Evolutionary conservation across 345 rosid species (phyloP).

Genomic region (Dimocarpus longan): DNA sequence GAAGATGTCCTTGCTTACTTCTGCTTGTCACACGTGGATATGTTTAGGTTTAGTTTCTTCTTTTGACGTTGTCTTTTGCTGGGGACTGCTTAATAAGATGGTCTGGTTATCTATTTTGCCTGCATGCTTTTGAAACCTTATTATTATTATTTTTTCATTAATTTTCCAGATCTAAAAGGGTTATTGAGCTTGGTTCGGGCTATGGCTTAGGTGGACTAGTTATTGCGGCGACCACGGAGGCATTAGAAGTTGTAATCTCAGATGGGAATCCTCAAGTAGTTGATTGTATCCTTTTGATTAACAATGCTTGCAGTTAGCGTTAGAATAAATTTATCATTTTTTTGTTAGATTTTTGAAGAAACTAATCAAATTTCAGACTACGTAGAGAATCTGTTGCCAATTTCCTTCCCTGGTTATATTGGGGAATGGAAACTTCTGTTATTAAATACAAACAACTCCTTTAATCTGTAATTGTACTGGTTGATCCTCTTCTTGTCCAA

Average conservation of each 20-base stretch:
- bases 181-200: conserved; percentile 93
- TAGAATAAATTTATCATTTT: conserved; percentile 6
- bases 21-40: conserved; percentile 64
- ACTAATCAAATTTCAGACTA: background rate
- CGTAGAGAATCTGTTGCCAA: background rate
- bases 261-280: conserved; percentile 97
- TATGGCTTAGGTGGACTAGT: conserved; percentile 89
- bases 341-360: background rate
- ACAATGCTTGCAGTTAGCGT: background rate
- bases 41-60: conserved; percentile 62
- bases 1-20: conserved; percentile 89
- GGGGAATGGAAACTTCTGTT: background rate
- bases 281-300: conserved; percentile 74
- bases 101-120: background rate
- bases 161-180: conserved; percentile 65
- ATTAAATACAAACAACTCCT: background rate
- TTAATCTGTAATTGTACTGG: background rate
- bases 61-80: background rate
- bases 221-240: conserved; percentile 80
- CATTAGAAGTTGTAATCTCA: conserved; percentile 75
- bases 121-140: background rate
- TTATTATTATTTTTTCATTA: conserved; percentile 4
- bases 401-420: background rate
- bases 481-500: background rate
- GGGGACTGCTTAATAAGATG: background rate